phyloP scores from a whole-genome alignment of 371 early-diverging fungal species.

The Mortierella sp. region DNA sequence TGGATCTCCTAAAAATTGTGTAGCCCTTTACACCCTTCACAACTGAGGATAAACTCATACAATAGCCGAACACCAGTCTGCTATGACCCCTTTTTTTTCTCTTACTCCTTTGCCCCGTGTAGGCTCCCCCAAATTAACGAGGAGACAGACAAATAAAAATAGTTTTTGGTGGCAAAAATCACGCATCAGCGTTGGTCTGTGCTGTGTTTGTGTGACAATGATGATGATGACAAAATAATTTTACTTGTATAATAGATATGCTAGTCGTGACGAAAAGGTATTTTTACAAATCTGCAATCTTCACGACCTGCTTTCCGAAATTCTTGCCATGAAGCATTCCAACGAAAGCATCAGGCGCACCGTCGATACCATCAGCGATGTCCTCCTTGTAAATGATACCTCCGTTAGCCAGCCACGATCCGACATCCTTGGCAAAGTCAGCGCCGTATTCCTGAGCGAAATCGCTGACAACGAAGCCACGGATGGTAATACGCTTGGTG shows the following conservation, averaged over 20 bases:
- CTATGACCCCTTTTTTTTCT: neutral
- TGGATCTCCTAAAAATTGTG: neutral
- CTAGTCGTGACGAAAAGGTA: neutral
- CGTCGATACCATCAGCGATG: constrained; percentile 71
- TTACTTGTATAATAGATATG: neutral
- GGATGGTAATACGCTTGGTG: constrained; percentile 62
- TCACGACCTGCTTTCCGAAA: constrained; percentile 76
- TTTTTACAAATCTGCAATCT: constrained; percentile 58
- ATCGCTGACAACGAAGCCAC: constrained; percentile 70
- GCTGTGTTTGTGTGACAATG: neutral
- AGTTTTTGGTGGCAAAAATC: neutral
- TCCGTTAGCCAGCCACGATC: constrained; percentile 60
- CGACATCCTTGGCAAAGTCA: constrained; percentile 63
- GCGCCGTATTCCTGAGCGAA: constrained; percentile 50
- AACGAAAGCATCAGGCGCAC: constrained; percentile 70
- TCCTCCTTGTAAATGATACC: constrained; percentile 68
- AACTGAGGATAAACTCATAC: neutral
- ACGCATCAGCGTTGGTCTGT: neutral
- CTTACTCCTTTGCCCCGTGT: constrained; percentile 5
- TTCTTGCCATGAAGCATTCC: constrained; percentile 74
- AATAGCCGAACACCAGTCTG: neutral
- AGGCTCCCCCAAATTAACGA: neutral
- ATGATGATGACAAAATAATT: neutral
- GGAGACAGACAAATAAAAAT: neutral
- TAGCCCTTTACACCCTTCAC: neutral